Evolutionary conservation across 345 rosid genomes (phyloP), one percentile per base, ranked within the genome.

Genomic region (Pelargonium nanum): DNA sequence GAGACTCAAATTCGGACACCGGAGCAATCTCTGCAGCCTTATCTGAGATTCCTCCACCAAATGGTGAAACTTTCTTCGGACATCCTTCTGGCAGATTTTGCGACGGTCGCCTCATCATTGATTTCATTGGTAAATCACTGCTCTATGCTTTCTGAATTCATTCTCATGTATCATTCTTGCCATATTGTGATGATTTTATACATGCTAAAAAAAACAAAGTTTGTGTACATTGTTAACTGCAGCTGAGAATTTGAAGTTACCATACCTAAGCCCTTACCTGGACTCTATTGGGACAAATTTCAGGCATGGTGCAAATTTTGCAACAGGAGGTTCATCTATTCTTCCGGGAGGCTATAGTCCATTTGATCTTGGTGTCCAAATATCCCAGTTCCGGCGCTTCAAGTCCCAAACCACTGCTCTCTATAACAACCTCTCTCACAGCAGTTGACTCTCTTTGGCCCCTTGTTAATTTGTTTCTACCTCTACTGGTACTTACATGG

Each of bases 1-100:
- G 86, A 44, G 90, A 85, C 79, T 85, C 90, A 16, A 88, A 85
- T 68, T 88, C 86, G 0, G 90, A 88, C 68, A 80, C 88, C 2
- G 96, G 92, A 65, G 90, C 75, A 22, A 76, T 59, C 53, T 81
- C 87, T 0, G 82, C 92, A 0, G 83, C 92, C 23, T 21, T 83
- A 0, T 57, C 69, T 6, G 83, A 74, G 68, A 77, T 81, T 64
- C 59, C 69, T 52, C 63, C 79, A 16, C 96, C 92, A 1, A 78
- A 85, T 21, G 92, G 96, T 19, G 85, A 80, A 75, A 80, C 92
- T 58, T 85, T 88, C 80, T 83, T 88, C 40, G 76, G 88, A 24
- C 77, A 74, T 71, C 86, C 89, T 28, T 68, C 78, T 0, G 96
- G 96, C 20, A 79, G 96, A 65, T 70, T 44, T 65, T 83, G 82